phyloP scores from a whole-genome alignment of 2,329 filamentous ascomycete species.

The Aspergillus nomiae region DNA sequence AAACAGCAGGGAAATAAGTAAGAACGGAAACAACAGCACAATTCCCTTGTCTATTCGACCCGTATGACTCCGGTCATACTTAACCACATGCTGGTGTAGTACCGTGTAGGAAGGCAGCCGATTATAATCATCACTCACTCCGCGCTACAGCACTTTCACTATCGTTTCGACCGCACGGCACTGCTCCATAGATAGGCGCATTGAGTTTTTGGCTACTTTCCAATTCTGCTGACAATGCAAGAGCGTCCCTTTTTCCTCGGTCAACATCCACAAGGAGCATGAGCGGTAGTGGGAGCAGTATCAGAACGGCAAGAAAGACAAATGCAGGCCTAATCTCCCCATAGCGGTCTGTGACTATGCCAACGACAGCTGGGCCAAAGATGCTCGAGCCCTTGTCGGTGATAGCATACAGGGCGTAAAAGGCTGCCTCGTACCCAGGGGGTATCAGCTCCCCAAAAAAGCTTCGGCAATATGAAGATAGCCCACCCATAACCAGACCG shows the following conservation, averaged over 20 bases:
- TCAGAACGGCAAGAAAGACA: conserved; percentile 84
- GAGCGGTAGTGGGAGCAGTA: conserved; percentile 79
- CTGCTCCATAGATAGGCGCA: conserved; percentile 28
- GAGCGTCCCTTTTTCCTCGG: conserved; percentile 69
- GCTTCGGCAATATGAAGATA: conserved; percentile 88
- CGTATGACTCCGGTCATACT: not conserved
- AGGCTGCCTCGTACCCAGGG: conserved; percentile 89
- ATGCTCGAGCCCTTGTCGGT: conserved; percentile 95
- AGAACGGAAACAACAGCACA: not conserved
- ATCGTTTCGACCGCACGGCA: conserved; percentile 9
- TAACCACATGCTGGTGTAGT: not conserved
- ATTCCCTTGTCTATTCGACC: not conserved
- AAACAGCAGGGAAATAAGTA: not conserved
- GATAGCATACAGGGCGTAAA: conserved; percentile 95
- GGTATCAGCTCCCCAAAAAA: conserved; percentile 93
- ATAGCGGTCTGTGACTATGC: conserved; percentile 81
- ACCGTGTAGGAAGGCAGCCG: not conserved
- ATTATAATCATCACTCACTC: not conserved
- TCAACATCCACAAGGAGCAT: conserved; percentile 86
- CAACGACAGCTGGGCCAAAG: conserved; percentile 92
- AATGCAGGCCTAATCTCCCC: conserved; percentile 85
- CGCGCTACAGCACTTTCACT: not conserved
- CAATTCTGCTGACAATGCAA: conserved; percentile 60
- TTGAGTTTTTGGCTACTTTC: conserved; percentile 29
- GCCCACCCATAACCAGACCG: conserved; percentile 88